Base-by-base conservation (phyloP, 306 rosid genomes). In the Mimosa pudica region DNA sequence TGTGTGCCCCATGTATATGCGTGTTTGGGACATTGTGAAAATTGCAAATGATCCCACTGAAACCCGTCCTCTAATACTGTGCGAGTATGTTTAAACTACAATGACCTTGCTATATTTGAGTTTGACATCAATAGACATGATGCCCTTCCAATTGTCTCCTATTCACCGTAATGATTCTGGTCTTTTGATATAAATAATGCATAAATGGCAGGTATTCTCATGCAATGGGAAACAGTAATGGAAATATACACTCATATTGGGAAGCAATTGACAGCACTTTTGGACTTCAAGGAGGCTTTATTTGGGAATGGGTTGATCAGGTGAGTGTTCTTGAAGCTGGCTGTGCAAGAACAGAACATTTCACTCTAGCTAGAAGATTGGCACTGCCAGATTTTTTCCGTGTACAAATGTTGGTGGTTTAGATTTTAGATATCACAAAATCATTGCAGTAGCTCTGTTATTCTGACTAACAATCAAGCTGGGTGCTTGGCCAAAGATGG, bases 291-390 rank as follows among this genome's bases (percentile, higher is more conserved):
- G 98, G 98, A 60, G 98, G 98, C 80, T 95, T 95, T 84, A 92
- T 95, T 84, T 95, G 98, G 98, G 98, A 95, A 6, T 95, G 98
- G 98, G 98, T 90, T 84, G 98, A 95, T 86, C 97, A 95, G 88
- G 98, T 88, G 20, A 74, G 51, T 66, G 16, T 76, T 77, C 77
- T 46, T 44, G 62, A 36, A 54, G 79, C 60, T 79, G 51, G 47
- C 46, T 14, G 46, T 70, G 36, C 30, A 44, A 12, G 35, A 52
- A 38, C 44, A 68, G 10, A 55, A 32, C 9, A 16, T 5, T 20
- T 41, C 33, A 69, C 36, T 24, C 69, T 68, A 70, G 58, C 63
- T 47, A 35, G 32, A 16, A 74, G 14, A n/a, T 41, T 36, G 41
- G 41, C 48, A 24, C 42, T 7, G 20, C 45, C 32, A 38, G 52